Evolutionary conservation across 768 basidiomycete species (phyloP).

Genomic region (Tulasnella sp.): DNA sequence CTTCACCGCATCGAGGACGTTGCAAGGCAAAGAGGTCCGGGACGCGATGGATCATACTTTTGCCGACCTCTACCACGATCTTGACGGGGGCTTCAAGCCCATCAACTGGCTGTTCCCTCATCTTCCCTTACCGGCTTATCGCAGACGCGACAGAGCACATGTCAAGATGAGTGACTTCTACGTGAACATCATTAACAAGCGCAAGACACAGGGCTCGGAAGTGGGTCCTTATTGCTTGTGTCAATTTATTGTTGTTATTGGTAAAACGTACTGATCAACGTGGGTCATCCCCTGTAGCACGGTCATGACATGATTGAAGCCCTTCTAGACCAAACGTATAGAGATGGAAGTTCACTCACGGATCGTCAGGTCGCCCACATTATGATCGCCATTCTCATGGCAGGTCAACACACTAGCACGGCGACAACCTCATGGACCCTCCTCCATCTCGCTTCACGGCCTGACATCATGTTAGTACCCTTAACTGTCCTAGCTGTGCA

Average conservation of each 20-base stretch:
- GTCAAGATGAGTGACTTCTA: slow-evolving; percentile 92
- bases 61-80: slow-evolving; percentile 71
- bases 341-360: slow-evolving; percentile 59
- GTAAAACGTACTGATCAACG: no score
- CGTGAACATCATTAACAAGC: slow-evolving; percentile 68
- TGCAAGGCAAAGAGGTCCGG: slow-evolving; percentile 90
- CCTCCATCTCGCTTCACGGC: slow-evolving; percentile 71
- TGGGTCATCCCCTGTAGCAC: slow-evolving; percentile 39
- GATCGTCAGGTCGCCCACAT: slow-evolving; percentile 96
- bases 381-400: slow-evolving; percentile 98
- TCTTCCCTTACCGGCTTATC: slow-evolving; percentile 83
- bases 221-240: slow-evolving; percentile 28
- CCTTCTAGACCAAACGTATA: slow-evolving; percentile 74
- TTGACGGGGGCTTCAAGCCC: slow-evolving; percentile 94
- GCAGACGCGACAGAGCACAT: slow-evolving; percentile 80
- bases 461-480: slow-evolving; percentile 56
- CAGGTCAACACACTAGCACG: slow-evolving; percentile 96
- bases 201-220: slow-evolving; percentile 40
- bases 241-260: no score
- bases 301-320: slow-evolving; percentile 90
- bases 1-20: slow-evolving; percentile 82
- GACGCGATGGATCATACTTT: slow-evolving; percentile 63
- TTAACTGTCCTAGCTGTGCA: no score
- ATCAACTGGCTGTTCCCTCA: slow-evolving; percentile 93
- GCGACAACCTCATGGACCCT: slow-evolving; percentile 85